phyloP scores from a whole-genome alignment of 1,284 basidiomycete species.

The Apiotrichum porosum region DNA sequence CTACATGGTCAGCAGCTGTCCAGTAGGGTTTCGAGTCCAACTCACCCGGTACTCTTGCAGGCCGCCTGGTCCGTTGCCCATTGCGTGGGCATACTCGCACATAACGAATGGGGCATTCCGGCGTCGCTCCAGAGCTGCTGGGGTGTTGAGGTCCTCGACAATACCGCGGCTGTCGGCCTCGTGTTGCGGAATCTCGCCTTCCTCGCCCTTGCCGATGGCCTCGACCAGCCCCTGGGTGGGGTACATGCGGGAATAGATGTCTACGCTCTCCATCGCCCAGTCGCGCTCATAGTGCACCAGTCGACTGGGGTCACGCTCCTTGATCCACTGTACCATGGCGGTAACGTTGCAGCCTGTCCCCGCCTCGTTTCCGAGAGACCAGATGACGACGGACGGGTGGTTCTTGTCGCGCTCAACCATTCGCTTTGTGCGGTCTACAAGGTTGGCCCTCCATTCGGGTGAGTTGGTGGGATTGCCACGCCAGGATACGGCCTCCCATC shows the following conservation, averaged over 20 bases:
- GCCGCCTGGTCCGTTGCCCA: slow-evolving; percentile 29
- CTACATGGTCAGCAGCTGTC: too few species aligned
- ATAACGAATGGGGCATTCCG: slow-evolving; percentile 19
- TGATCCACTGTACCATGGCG: slow-evolving; percentile 18
- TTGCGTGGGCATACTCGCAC: slow-evolving; percentile 26
- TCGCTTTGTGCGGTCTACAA: slow-evolving; percentile 18
- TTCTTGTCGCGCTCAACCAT: slow-evolving; percentile 30
- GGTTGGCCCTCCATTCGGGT: slow-evolving; percentile 8
- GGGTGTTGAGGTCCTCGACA: too few species aligned
- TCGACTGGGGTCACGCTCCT: slow-evolving; percentile 16
- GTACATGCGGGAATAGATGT: slow-evolving; percentile 29
- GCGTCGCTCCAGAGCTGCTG: slow-evolving; percentile 1
- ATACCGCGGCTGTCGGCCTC: too few species aligned
- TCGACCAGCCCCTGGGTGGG: slow-evolving; percentile 15
- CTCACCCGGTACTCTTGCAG: slow-evolving; percentile 19
- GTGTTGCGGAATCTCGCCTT: slow-evolving; percentile 1
- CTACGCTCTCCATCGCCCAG: slow-evolving; percentile 12
- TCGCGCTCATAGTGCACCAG: slow-evolving; percentile 29
- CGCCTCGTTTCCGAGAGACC: slow-evolving; percentile 28
- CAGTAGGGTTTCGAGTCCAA: too few species aligned
- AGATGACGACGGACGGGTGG: slow-evolving; percentile 24
- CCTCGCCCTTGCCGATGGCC: slow-evolving; percentile 7
- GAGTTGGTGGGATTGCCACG: slow-evolving; percentile 10
- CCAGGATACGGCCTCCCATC: slow-evolving; percentile 19
- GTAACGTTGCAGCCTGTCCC: slow-evolving; percentile 19